A percentile compares a stretch with the other conserved stretches of the same genome.
phyloP scores from a whole-genome alignment of 371 early-diverging fungal species.

The Capniomyces stellatus region DNA sequence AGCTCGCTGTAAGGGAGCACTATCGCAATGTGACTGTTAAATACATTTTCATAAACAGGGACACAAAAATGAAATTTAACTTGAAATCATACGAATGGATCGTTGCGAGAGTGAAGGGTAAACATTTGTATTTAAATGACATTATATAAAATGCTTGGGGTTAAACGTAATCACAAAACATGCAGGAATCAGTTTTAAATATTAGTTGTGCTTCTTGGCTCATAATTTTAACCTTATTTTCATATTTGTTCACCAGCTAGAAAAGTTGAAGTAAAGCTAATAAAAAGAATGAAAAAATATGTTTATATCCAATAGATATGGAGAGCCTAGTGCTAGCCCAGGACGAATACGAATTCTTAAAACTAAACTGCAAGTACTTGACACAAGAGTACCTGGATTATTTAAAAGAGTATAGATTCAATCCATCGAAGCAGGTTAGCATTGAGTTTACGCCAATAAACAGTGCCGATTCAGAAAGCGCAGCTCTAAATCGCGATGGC shows the following conservation, averaged over 20 bases:
- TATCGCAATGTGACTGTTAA: constrained; percentile 41
- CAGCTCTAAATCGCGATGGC: neutral
- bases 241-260: too few species aligned
- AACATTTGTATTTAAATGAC: too few species aligned
- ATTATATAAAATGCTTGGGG: too few species aligned
- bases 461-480: neutral
- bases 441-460: constrained; percentile 22
- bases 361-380: constrained; percentile 28
- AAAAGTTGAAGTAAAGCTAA: too few species aligned
- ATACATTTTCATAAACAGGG: constrained; percentile 51
- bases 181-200: neutral
- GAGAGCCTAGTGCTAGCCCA: constrained; percentile 23
- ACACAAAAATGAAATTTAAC: constrained; percentile 26
- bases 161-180: constrained; percentile 7
- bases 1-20: constrained; percentile 49
- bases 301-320: constrained; percentile 9
- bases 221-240: too few species aligned
- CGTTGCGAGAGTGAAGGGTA: constrained; percentile 27
- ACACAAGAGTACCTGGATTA: constrained; percentile 36
- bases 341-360: constrained; percentile 35
- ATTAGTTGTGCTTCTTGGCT: constrained; percentile 2
- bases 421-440: constrained; percentile 36
- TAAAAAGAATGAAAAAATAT: too few species aligned
- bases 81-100: constrained; percentile 30
- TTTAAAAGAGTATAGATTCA: constrained; percentile 33